Evolutionary conservation across 2,329 filamentous ascomycete species (phyloP), one percentile per base, ranked within the genome.

Genomic region (Fusarium xyrophilum): DNA sequence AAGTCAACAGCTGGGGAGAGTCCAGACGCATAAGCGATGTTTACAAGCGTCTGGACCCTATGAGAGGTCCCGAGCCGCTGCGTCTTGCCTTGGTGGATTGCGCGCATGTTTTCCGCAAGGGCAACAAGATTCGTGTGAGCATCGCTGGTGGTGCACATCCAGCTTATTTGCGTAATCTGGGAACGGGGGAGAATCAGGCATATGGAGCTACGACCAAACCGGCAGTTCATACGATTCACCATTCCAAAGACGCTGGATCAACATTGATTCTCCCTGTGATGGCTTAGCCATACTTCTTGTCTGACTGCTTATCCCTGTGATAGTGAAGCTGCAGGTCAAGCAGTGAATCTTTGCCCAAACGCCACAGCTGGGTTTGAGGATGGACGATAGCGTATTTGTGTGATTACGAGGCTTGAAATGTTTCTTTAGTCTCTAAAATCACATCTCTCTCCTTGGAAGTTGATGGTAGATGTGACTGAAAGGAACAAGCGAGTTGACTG

Each of bases 331-430:
- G 10, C 15, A 12, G 15, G 21, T 23, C 39, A 12, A 40, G 21
- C 10, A 4, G 10, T 5, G 15, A 17, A 17, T 17, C 21, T 17
- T 7, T 12, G 3, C 21, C 15, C 15, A 25, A 12, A 12, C 5
- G 5, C 36, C 9, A 8, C 12, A 9, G 36, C 12, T 14, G 7
- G 12, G 9, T 13, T 6, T n/a, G 12, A n/a, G n/a, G 14, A 12
- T n/a, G 6, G 7, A n/a, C 7, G 2, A n/a, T 9, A n/a, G 7
- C 7, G 12, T n/a, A 13, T 5, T 21, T 9, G 1, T n/a, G 36
- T 38, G n/a, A 19, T 38, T 13, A 13, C 9, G n/a, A n/a, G 36
- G 7, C n/a, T 14, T 14, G 4, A 38, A 9, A 19, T 12, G 12
- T 38, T 12, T 6, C 5, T 1, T n/a, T 5, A 0, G 19, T 38